These are phyloP conservation scores for Penicillium maclennaniae DNA, from an alignment of 495 filamentous ascomycete genomes.

Conservation along the genomic window DNA sequence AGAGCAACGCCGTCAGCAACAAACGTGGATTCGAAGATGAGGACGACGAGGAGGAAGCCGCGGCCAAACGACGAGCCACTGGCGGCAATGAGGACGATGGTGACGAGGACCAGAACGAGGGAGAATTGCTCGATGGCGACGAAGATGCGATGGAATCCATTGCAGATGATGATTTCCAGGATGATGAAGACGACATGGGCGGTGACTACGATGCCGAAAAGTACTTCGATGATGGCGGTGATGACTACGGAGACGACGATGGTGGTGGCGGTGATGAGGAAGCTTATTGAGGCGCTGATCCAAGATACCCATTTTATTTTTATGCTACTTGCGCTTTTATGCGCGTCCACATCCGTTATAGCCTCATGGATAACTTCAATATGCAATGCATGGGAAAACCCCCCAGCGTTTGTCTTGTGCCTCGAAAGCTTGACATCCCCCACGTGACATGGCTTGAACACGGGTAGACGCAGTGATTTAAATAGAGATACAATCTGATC, in stretches of 20 bases:
- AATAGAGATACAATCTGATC: too few relatives aligned
- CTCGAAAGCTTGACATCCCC: background rate
- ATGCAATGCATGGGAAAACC: conserved; percentile 8
- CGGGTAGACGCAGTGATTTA: too few relatives aligned
- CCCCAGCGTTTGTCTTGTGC: background rate
- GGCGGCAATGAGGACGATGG: conserved; percentile 35
- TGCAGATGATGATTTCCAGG: conserved; percentile 54
- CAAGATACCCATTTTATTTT: conserved; percentile 37
- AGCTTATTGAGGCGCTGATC: conserved; percentile 34
- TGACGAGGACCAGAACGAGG: conserved; percentile 32
- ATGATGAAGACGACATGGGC: conserved; percentile 55
- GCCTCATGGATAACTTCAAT: conserved; percentile 5
- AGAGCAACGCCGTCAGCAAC: conserved; percentile 18
- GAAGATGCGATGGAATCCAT: conserved; percentile 50
- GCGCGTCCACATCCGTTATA: conserved; percentile 3
- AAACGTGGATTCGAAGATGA: conserved; percentile 48
- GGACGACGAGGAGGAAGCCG: conserved; percentile 38
- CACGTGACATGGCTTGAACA: background rate
- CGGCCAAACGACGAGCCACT: conserved; percentile 23
- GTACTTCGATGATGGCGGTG: conserved; percentile 62
- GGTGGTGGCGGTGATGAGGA: conserved; percentile 51
- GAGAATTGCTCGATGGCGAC: conserved; percentile 39
- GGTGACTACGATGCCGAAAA: conserved; percentile 63
- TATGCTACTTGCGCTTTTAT: conserved; percentile 4
- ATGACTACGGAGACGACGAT: conserved; percentile 54